Base-by-base conservation (phyloP, 495 filamentous ascomycete species). In the Melanomma pulvis-pyrius region DNA sequence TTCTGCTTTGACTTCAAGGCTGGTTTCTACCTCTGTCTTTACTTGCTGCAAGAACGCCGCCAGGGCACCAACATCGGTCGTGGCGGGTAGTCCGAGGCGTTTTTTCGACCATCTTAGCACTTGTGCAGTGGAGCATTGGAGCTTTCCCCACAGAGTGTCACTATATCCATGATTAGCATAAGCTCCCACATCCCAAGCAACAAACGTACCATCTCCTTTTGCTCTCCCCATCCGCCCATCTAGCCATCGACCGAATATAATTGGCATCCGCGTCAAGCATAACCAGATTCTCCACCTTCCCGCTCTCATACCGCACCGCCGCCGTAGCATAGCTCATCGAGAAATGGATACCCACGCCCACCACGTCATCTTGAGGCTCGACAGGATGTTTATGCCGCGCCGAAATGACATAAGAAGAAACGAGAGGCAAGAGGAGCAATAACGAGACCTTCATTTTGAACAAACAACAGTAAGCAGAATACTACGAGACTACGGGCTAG, bases 241-340 rank as follows among this genome's bases (percentile, higher is more conserved):
- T 2, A 8, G 24, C 21, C 54, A 57, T 57, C 36, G 34, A 29
- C 22, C 34, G 13, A 32, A 57, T 30, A 32, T 44, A 57, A 4
- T 44, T 32, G 8, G 30, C 29, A 28, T 22, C 34, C 7, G 24
- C 54, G 21, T 57, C 5, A 1, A 57, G 32, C 17, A 15, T 57
- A 6, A 57, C 29, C 17, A 57, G 26, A 46, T 57, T 32, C 6
- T 41, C 54, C 34, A 46, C 34, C 15, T 15, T 57, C 30, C 34
- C 54, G 24, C 25, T 57, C 29, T 41, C 32, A 57, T 57, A 44
- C 30, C 54, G 4, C 12, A 57, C 30, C 13, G 54, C 54, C 2
- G 54, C 54, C 30, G 36, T 46, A 2, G 54, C 54, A 57, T 57
- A 46, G 26, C 26, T 34, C 12, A 22, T 57, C 24, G 54, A 22